phyloP scores from a whole-genome alignment of 345 rosid species.

The Raphanus sativus region DNA sequence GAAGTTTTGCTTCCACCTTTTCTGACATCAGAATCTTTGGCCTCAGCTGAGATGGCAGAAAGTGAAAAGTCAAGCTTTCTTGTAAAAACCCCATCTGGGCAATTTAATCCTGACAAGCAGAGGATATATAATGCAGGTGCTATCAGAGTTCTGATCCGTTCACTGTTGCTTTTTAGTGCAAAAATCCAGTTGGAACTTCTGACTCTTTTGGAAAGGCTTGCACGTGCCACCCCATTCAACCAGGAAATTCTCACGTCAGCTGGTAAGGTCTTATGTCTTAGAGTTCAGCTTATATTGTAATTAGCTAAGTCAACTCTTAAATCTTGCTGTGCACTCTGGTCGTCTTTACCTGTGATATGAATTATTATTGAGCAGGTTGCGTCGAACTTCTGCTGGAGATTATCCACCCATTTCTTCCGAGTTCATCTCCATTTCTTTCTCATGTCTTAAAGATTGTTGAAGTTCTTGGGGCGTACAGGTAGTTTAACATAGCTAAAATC shows the following conservation, averaged over 20 bases:
- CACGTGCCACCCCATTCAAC: conserved; percentile 84
- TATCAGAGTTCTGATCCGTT: conserved; percentile 73
- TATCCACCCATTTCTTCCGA: conserved; percentile 77
- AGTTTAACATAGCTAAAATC: conserved; percentile 4
- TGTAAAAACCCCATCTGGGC: conserved; percentile 58
- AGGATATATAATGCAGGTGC: conserved; percentile 91
- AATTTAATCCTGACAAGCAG: conserved; percentile 70
- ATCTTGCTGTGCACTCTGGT: conserved; percentile 6
- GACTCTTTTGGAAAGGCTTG: conserved; percentile 74
- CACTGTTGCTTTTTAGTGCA: conserved; percentile 87
- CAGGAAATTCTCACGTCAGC: conserved; percentile 91
- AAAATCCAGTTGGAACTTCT: conserved; percentile 89
- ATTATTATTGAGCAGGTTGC: conserved; percentile 57
- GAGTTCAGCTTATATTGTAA: background rate
- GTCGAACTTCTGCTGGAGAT: conserved; percentile 92
- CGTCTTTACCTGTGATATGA: conserved; percentile 24
- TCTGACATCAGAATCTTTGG: conserved; percentile 54
- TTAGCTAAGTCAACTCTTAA: background rate
- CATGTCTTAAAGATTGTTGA: conserved; percentile 91
- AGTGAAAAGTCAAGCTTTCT: conserved; percentile 52
- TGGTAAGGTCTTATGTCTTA: conserved; percentile 55
- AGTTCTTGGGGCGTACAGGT: conserved; percentile 97
- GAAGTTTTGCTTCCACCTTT: conserved; percentile 92
- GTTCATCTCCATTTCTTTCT: conserved; percentile 80
- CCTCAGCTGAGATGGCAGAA: conserved; percentile 47